Base-by-base conservation (phyloP, 495 filamentous ascomycete genomes). In the Choiromyces venosus region DNA sequence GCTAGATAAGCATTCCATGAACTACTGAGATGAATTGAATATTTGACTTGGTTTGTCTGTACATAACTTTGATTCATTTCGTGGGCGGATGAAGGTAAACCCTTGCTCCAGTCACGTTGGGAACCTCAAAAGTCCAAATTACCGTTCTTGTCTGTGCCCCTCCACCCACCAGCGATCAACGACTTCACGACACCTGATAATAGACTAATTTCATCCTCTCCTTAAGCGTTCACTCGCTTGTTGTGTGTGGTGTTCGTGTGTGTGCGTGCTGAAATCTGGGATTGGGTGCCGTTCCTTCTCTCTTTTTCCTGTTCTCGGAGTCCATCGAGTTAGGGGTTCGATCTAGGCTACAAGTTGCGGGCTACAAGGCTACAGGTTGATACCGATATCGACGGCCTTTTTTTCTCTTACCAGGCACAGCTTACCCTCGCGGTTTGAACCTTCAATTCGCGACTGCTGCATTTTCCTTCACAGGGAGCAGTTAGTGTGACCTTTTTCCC, bases 281-380 rank as follows among this genome's bases (percentile, higher is more conserved):
- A n/a, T 33, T 61, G 52, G 52, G 52, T 61, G 52, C 33, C 52
- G 52, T 61, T 61, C 52, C 25, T 61, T 61, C 52, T 61, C 46
- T 56, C 52, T 16, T 61, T 18, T 18, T 61, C 52, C 25, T 61
- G 52, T 61, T 61, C 52, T 18, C 33, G 12, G n/a, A 18, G 52
- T 61, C 25, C 25, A 61, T 61, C 52, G 10, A 61, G 52, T 61
- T 61, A 33, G 52, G 52, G 52, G 12, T 61, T 61, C 52, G 7
- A 61, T 61, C 52, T 33, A 29, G 52, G 52, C 25, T 33, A 5
- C n/a, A 1, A n/a, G n/a, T n/a, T n/a, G n/a, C n/a, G n/a, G 25
- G 52, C 52, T 61, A 29, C 52, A 61, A 61, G 12, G 25, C 25
- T 33, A 14, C 52, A 29, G 46, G 33, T 61, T 29, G 52, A 61